phyloP scores from a whole-genome alignment of 176 grass and related monocot species.

The Paspalum vaginatum region DNA sequence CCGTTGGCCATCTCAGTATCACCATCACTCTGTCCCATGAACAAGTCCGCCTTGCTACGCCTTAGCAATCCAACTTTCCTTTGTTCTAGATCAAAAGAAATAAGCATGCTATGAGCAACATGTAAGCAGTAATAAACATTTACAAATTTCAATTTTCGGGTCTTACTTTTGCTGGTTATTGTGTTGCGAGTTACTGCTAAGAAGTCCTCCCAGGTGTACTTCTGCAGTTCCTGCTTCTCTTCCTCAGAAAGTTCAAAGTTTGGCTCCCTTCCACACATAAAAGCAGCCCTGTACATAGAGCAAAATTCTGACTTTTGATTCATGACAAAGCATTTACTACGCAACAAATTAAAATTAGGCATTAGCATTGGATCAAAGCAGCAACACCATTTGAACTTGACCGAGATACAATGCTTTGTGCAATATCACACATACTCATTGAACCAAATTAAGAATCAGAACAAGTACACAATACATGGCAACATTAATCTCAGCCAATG shows the following conservation, averaged over 20 bases:
- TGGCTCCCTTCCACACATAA: constrained; percentile 98
- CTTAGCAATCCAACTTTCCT: constrained; percentile 58
- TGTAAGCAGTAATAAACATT: neutral
- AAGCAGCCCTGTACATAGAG: constrained; percentile 71
- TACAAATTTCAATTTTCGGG: neutral
- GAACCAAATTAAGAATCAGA: constrained; percentile 15
- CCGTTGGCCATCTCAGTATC: constrained; percentile 56
- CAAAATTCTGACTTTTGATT: neutral
- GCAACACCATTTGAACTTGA: neutral
- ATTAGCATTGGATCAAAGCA: neutral
- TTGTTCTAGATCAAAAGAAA: constrained; percentile 61
- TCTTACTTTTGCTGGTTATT: constrained; percentile 97
- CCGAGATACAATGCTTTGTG: neutral
- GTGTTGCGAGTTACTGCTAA: constrained; percentile 75
- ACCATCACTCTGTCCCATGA: constrained; percentile 53
- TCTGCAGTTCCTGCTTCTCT: constrained; percentile 76
- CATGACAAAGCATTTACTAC: neutral
- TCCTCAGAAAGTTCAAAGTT: constrained; percentile 82
- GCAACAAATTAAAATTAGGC: constrained; percentile 29
- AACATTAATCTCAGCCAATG: neutral
- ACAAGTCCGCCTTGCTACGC: constrained; percentile 54
- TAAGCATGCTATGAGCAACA: constrained; percentile 26
- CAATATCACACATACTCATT: neutral
- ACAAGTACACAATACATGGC: neutral
- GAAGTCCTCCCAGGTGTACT: constrained; percentile 82